phyloP scores from a whole-genome alignment of 176 grass and related monocot species.

The Neostapfia colusana region DNA sequence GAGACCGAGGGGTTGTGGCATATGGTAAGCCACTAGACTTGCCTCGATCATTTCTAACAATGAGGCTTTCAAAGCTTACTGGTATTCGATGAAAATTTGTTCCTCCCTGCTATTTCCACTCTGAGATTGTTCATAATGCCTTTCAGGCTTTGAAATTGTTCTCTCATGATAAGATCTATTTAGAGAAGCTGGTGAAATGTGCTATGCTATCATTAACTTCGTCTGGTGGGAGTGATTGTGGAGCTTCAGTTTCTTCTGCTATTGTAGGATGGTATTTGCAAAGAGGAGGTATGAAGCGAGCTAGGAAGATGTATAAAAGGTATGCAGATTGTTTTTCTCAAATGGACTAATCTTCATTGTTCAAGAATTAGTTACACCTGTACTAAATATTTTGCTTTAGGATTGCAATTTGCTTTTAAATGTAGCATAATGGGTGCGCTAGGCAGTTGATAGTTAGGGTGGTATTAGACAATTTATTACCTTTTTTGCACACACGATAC shows the following conservation, averaged over 20 bases:
- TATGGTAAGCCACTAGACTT: slow-evolving; percentile 51
- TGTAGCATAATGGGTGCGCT: not conserved
- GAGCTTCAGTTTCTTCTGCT: slow-evolving; percentile 55
- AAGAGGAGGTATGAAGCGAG: slow-evolving; percentile 63
- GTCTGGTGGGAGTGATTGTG: slow-evolving; percentile 54
- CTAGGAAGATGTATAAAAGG: slow-evolving; percentile 77
- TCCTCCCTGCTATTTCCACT: slow-evolving; percentile 9
- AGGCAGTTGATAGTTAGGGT: not conserved
- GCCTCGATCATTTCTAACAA: not conserved
- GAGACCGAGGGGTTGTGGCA: slow-evolving; percentile 73
- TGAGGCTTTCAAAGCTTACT: not conserved
- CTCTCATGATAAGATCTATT: slow-evolving; percentile 58
- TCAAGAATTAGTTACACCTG: not conserved
- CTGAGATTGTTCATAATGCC: not conserved
- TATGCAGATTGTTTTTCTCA: slow-evolving; percentile 23
- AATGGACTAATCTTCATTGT: not conserved
- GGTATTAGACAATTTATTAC: not conserved
- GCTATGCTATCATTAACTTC: slow-evolving; percentile 56
- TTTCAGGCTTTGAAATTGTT: slow-evolving; percentile 82
- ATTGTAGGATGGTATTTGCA: slow-evolving; percentile 70
- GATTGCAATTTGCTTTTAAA: not conserved
- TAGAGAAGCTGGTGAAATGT: slow-evolving; percentile 62
- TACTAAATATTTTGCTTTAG: not conserved
- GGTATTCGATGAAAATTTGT: not conserved
- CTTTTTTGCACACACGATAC: not conserved